Evolutionary conservation across 2,329 filamentous ascomycete species (phyloP).

Genomic region (Bretziella fagacearum): DNA sequence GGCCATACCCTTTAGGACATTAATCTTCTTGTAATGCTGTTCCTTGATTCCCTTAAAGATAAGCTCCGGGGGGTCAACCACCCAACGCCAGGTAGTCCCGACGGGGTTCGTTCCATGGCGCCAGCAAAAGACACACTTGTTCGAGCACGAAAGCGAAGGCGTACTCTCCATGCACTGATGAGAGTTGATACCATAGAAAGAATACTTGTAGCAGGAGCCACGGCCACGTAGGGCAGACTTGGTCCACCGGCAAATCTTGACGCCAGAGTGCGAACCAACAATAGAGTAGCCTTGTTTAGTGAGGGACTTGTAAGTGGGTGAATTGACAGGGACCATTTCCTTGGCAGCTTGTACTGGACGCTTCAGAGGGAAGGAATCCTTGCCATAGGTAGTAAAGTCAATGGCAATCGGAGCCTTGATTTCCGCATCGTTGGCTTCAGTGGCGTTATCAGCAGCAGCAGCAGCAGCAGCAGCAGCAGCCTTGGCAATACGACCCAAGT

Average conservation of each 20-base stretch:
- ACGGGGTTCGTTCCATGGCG: slow-evolving; percentile 94
- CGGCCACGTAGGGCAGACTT: slow-evolving; percentile 88
- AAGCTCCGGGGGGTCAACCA: slow-evolving; percentile 74
- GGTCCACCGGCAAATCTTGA: slow-evolving; percentile 97
- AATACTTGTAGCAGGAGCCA: slow-evolving; percentile 94
- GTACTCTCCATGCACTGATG: slow-evolving; percentile 98
- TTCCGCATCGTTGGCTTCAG: not conserved
- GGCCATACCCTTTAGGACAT: slow-evolving; percentile 86
- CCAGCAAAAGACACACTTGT: slow-evolving; percentile 99
- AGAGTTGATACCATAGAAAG: slow-evolving; percentile 90
- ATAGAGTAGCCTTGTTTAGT: slow-evolving; percentile 97
- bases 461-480: slow-evolving; percentile 20
- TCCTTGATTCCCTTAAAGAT: slow-evolving; percentile 85
- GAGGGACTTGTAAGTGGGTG: slow-evolving; percentile 72
- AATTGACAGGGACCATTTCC: slow-evolving; percentile 86
- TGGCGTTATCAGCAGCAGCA: slow-evolving; percentile 17
- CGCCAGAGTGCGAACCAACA: slow-evolving; percentile 84
- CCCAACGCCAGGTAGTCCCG: slow-evolving; percentile 92
- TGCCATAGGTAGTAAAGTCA: slow-evolving; percentile 67
- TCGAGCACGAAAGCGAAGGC: slow-evolving; percentile 84
- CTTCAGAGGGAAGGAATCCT: slow-evolving; percentile 22
- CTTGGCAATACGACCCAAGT: slow-evolving; percentile 52
- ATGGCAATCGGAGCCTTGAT: slow-evolving; percentile 43
- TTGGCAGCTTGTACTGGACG: slow-evolving; percentile 36
- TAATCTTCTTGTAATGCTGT: slow-evolving; percentile 93